Evolutionary conservation across 768 basidiomycete species (phyloP).

Genomic region (Mycena chlorophos): DNA sequence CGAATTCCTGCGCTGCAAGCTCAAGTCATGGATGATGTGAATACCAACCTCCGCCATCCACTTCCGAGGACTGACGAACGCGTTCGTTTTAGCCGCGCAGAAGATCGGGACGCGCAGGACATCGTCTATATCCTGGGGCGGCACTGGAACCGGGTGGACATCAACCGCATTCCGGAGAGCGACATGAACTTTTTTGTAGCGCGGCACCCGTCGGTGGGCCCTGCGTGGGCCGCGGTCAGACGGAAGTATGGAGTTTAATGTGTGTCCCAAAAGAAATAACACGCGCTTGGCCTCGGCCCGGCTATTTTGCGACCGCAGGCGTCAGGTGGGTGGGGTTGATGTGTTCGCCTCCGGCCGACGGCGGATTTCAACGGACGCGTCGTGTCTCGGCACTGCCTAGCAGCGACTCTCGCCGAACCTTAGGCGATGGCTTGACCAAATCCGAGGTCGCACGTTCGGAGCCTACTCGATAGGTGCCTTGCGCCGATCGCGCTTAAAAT

Average conservation of each 20-base stretch:
- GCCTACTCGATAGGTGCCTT: too few relatives aligned
- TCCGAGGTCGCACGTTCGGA: too few relatives aligned
- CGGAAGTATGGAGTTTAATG: conserved; percentile 68
- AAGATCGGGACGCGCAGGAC: conserved; percentile 75
- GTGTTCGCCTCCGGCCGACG: too few relatives aligned
- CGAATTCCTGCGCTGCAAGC: conserved; percentile 83
- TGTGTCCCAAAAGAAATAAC: conserved; percentile 1
- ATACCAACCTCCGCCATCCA: conserved; percentile 28
- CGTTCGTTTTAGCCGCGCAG: conserved; percentile 53
- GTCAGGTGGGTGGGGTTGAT: conserved; percentile 14
- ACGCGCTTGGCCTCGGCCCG: conserved; percentile 5
- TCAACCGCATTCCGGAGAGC: conserved; percentile 82
- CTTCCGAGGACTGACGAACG: conserved; percentile 14
- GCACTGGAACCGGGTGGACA: conserved; percentile 81
- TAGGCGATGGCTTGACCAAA: too few relatives aligned
- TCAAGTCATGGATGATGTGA: conserved; percentile 84
- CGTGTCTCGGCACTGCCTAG: too few relatives aligned
- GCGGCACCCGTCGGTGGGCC: conserved; percentile 56
- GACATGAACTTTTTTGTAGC: conserved; percentile 80
- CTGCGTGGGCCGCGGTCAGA: conserved; percentile 75
- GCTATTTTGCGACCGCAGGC: conserved; percentile 5
- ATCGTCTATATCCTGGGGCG: conserved; percentile 68
- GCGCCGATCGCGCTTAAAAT: too few relatives aligned
- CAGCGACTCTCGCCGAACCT: too few relatives aligned
- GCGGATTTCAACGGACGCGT: too few relatives aligned